These are phyloP conservation scores for Puccinia hordei DNA, from an alignment of 1,284 basidiomycete species.

Conservation along the genomic window DNA sequence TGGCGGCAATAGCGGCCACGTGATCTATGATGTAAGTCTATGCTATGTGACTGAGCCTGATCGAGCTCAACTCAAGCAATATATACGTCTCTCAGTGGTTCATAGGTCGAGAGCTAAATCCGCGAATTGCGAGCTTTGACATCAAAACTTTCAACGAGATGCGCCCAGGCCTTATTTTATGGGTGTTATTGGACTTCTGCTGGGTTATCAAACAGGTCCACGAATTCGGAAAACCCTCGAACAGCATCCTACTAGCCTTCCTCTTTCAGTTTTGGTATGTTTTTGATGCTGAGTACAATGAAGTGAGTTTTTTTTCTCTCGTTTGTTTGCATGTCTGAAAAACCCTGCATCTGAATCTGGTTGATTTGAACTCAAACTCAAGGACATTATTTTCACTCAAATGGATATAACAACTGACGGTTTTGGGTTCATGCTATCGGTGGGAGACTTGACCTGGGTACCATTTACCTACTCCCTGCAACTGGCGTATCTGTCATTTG, in stretches of 20 bases:
- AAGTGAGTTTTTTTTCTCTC: slow-evolving; percentile 65
- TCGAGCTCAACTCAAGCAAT: neutral
- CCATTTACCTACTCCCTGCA: slow-evolving; percentile 94
- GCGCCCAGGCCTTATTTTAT: slow-evolving; percentile 92
- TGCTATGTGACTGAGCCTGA: neutral
- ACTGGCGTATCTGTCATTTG: slow-evolving; percentile 88
- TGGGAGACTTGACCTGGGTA: slow-evolving; percentile 92
- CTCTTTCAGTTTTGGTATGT: slow-evolving; percentile 87
- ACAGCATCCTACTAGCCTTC: slow-evolving; percentile 87
- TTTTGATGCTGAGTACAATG: slow-evolving; percentile 81
- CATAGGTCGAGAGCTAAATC: slow-evolving; percentile 94
- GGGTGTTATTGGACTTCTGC: slow-evolving; percentile 86
- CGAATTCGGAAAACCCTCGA: slow-evolving; percentile 73
- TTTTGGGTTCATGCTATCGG: slow-evolving; percentile 96
- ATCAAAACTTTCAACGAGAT: slow-evolving; percentile 83
- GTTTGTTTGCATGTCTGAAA: neutral
- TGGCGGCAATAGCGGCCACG: slow-evolving; percentile 86
- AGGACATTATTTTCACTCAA: slow-evolving; percentile 79
- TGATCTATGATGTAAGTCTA: slow-evolving; percentile 80
- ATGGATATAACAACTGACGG: slow-evolving; percentile 99
- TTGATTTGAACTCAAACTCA: neutral
- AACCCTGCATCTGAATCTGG: neutral
- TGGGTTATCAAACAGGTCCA: slow-evolving; percentile 88
- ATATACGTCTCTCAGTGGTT: slow-evolving; percentile 71
- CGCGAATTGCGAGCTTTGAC: slow-evolving; percentile 79